A percentile compares a stretch with the other conserved stretches of the same genome.
These are phyloP conservation scores for Schizophyllum commune DNA, from an alignment of 1,284 basidiomycete genomes.

Conservation along the genomic window DNA sequence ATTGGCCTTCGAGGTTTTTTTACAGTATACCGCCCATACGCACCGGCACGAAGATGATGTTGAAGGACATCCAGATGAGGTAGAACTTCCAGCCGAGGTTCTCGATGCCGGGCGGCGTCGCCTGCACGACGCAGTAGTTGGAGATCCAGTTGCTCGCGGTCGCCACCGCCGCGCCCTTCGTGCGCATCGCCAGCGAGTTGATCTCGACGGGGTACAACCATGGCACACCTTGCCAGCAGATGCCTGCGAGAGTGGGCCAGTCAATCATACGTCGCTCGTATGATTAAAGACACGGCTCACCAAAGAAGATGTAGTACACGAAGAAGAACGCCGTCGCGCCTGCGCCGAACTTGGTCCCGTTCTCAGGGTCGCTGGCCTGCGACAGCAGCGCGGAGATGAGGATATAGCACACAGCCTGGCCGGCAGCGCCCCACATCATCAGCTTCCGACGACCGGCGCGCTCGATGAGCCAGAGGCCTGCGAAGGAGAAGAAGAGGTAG, in stretches of 20 bases:
- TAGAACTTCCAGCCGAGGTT: slow-evolving; percentile 39
- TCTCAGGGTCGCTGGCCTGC: slow-evolving; percentile 30
- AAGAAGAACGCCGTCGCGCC: slow-evolving; percentile 53
- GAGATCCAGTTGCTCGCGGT: slow-evolving; percentile 70
- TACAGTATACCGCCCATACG: slow-evolving; percentile 7
- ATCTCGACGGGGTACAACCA: slow-evolving; percentile 64
- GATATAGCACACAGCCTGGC: slow-evolving; percentile 55
- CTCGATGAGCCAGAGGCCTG: slow-evolving; percentile 54
- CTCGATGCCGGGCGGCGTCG: slow-evolving; percentile 35
- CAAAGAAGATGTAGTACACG: slow-evolving; percentile 67
- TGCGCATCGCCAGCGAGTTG: slow-evolving; percentile 53
- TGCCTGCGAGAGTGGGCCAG: not conserved
- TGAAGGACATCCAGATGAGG: slow-evolving; percentile 38
- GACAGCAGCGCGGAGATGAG: slow-evolving; percentile 50
- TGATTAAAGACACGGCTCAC: slow-evolving; percentile 37
- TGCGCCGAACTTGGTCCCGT: slow-evolving; percentile 28
- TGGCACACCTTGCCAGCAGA: slow-evolving; percentile 41
- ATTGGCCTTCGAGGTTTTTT: too few relatives aligned
- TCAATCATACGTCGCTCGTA: not conserved
- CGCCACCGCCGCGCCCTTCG: slow-evolving; percentile 60
- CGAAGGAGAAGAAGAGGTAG: slow-evolving; percentile 38
- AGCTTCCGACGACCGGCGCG: slow-evolving; percentile 55
- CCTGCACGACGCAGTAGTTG: slow-evolving; percentile 46
- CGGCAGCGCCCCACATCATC: slow-evolving; percentile 62
- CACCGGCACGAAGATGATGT: slow-evolving; percentile 39